Conservation (phyloP, 2,329 filamentous ascomycete species). For the Fusarium coffeatum region DNA sequence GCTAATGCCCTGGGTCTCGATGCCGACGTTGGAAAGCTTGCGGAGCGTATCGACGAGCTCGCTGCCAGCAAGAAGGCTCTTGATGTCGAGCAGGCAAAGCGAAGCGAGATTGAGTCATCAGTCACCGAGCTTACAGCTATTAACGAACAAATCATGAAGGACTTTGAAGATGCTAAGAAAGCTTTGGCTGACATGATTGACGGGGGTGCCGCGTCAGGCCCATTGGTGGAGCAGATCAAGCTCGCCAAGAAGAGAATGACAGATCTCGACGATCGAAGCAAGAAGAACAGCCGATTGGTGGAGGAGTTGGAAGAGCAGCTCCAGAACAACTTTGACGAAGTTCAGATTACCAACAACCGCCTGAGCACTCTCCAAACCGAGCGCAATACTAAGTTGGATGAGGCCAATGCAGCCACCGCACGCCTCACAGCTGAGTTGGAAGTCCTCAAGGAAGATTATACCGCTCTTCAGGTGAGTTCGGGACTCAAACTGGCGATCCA, state of each 20-base stretch:
- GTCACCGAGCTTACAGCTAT: constrained; percentile 67
- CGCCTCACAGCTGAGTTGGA: constrained; percentile 77
- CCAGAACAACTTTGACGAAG: constrained; percentile 93
- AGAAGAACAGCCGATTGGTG: constrained; percentile 91
- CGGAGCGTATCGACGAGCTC: constrained; percentile 69
- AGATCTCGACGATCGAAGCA: constrained; percentile 75
- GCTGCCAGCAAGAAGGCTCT: constrained; percentile 70
- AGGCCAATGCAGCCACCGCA: constrained; percentile 74
- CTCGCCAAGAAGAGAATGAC: constrained; percentile 74
- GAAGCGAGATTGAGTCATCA: constrained; percentile 66
- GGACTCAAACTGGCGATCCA: neutral
- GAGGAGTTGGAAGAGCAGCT: constrained; percentile 98
- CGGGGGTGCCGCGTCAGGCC: constrained; percentile 57
- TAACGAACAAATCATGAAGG: constrained; percentile 69
- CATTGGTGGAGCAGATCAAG: constrained; percentile 66
- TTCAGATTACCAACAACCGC: constrained; percentile 85
- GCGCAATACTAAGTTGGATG: constrained; percentile 79
- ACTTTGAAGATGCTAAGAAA: constrained; percentile 71
- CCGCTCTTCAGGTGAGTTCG: constrained; percentile 77
- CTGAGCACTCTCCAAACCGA: constrained; percentile 84
- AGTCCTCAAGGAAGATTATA: constrained; percentile 74
- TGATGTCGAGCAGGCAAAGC: constrained; percentile 67
- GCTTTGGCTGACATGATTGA: constrained; percentile 65
- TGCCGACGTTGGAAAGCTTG: constrained; percentile 75
- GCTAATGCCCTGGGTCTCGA: constrained; percentile 70